Percentiles rank a stretch among this genome's conserved stretches.
These are phyloP conservation scores for Aspergillus quadricinctus DNA, from an alignment of 2,329 filamentous ascomycete genomes.

Conservation along the genomic window DNA sequence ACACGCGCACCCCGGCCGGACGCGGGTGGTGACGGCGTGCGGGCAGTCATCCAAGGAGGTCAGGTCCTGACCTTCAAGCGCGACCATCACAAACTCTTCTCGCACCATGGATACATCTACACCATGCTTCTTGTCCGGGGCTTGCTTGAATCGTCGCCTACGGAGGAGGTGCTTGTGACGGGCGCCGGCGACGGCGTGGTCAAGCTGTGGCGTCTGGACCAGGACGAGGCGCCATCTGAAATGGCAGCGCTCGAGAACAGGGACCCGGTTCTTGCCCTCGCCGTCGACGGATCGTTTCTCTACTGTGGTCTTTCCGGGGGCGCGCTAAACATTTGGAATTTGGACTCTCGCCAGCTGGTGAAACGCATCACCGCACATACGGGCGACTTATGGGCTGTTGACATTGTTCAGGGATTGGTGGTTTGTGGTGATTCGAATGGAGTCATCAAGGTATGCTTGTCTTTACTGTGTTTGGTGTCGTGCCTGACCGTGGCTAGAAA, in stretches of 20 bases:
- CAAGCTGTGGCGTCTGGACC: constrained; percentile 81
- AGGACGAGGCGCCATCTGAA: constrained; percentile 57
- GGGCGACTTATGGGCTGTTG: constrained; percentile 79
- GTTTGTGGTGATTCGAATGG: constrained; percentile 89
- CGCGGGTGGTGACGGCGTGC: constrained; percentile 50
- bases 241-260: constrained; percentile 63
- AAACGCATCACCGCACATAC: constrained; percentile 77
- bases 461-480: background rate
- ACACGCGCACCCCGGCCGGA: constrained; percentile 69
- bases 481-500: constrained; percentile 46
- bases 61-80: constrained; percentile 75
- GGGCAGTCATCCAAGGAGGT: constrained; percentile 52
- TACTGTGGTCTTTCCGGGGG: constrained; percentile 87
- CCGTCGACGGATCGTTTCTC: constrained; percentile 83
- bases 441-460: constrained; percentile 65
- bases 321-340: constrained; percentile 91
- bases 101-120: constrained; percentile 93
- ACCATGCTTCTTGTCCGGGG: constrained; percentile 86
- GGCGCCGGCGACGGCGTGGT: constrained; percentile 92
- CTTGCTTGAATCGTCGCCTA: constrained; percentile 62
- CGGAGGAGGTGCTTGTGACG: constrained; percentile 74
- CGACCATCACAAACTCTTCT: constrained; percentile 78
- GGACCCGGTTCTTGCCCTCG: constrained; percentile 69
- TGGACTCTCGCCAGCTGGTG: constrained; percentile 87
- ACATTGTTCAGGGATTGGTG: constrained; percentile 77